Base-by-base conservation (phyloP, 305 asterid species). In the Plantago lanceolata region DNA sequence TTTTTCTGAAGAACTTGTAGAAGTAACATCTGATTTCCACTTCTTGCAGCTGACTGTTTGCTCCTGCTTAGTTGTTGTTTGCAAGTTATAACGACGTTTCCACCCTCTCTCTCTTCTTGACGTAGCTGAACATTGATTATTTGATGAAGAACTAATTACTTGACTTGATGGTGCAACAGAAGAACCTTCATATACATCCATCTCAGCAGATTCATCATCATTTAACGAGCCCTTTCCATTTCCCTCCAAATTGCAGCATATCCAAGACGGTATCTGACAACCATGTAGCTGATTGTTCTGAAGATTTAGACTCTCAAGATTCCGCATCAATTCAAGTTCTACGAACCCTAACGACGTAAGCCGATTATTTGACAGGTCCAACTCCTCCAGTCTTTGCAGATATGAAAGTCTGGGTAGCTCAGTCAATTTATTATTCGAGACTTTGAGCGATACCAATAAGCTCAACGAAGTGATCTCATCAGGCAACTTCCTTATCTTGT, bases 401-500 rank as follows among this genome's bases (percentile, higher is more conserved):
- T 73, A 68, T 28, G 91, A 80, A 74, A 85, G 72, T 60, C 84
- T 80, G 52, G 97, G 97, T 63, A 89, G 77, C 68, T 79, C 86
- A 65, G 76, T 77, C 82, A 92, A 77, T 71, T 87, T 92, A 78
- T 92, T 92, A 74, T 85, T 84, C 29, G 97, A 74, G 48, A 89
- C 85, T 73, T 78, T 85, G 73, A 92, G 82, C 37, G 86, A 80
- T 64, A 72, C 65, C 80, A 92, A 79, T 19, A 77, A 75, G 61
- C 72, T 79, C 73, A 92, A 75, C 28, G 66, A 73, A 75, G 87
- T 72, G 64, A 92, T 76, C 77, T 92, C 97, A 76, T 71, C 76
- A 0, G 96, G 98, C 68, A 92, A 85, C 66, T 71, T 85, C 90
- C 85, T 87, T 88, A 92, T 77, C 81, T 89, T 89, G 76, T 92